phyloP scores from a whole-genome alignment of 129 eudicot genomes.

The Lactuca sativa region DNA sequence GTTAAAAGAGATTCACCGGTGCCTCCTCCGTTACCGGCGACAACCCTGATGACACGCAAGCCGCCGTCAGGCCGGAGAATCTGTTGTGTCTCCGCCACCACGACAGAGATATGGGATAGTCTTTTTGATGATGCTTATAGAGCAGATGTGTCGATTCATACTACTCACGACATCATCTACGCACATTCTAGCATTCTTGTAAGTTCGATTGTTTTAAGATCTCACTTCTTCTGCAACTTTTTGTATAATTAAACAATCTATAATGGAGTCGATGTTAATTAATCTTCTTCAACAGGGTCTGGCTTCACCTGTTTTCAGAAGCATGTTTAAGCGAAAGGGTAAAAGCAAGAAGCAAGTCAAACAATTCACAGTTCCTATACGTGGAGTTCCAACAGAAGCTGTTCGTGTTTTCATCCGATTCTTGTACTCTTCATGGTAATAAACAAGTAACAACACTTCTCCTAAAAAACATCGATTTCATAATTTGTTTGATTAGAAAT shows the following conservation, averaged over 20 bases:
- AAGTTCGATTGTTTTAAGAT: slow-evolving; percentile 25
- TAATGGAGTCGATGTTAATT: slow-evolving; percentile 8
- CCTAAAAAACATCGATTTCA: background rate
- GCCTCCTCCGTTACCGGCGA: slow-evolving; percentile 66
- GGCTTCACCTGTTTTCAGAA: slow-evolving; percentile 77
- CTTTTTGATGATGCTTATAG: slow-evolving; percentile 85
- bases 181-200: slow-evolving; percentile 81
- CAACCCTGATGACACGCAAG: background rate
- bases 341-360: slow-evolving; percentile 28
- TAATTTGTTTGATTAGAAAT: background rate
- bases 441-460: slow-evolving; percentile 36
- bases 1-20: slow-evolving; percentile 32
- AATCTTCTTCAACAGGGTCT: slow-evolving; percentile 47
- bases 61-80: slow-evolving; percentile 21
- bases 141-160: slow-evolving; percentile 74
- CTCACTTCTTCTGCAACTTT: background rate
- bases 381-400: slow-evolving; percentile 78
- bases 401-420: slow-evolving; percentile 81
- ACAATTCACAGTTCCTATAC: slow-evolving; percentile 49
- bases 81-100: slow-evolving; percentile 22
- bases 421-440: slow-evolving; percentile 88
- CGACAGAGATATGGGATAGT: slow-evolving; percentile 54
- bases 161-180: slow-evolving; percentile 52
- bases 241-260: background rate
- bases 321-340: slow-evolving; percentile 54